A percentile compares a stretch with the other conserved stretches of the same genome.
phyloP scores from a whole-genome alignment of 2,329 filamentous ascomycete genomes.

The Clarireedia monteithiana region DNA sequence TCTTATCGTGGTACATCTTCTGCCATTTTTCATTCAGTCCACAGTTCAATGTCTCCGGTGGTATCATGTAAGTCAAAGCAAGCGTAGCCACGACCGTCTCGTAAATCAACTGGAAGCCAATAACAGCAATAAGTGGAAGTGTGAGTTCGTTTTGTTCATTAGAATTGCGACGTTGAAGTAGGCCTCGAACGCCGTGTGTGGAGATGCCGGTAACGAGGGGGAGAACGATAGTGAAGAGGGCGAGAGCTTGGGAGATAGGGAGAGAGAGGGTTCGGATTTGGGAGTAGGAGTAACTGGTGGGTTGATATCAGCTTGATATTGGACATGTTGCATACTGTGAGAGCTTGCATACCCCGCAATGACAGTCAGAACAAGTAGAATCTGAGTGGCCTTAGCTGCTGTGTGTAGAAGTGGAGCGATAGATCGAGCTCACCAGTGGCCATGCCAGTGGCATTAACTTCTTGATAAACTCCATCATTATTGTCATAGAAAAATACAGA shows the following conservation, averaged over 20 bases:
- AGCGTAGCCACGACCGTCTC: conserved; percentile 27
- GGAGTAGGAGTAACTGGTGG: conserved; percentile 22
- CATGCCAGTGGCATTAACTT: conserved; percentile 14
- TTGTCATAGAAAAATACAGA: no score
- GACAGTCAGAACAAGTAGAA: conserved; percentile 20
- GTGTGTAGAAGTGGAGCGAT: neutral
- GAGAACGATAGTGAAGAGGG: conserved; percentile 24
- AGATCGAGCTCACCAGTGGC: conserved; percentile 16
- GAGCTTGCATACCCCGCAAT: conserved; percentile 20
- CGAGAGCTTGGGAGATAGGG: conserved; percentile 25
- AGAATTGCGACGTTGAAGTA: conserved; percentile 18
- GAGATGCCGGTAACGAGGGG: conserved; percentile 26
- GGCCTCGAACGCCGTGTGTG: conserved; percentile 16
- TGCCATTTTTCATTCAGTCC: conserved; percentile 50
- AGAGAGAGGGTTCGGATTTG: conserved; percentile 25
- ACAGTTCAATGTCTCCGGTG: conserved; percentile 35
- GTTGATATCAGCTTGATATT: no score
- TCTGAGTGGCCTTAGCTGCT: conserved; percentile 14
- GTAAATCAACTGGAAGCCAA: conserved; percentile 27
- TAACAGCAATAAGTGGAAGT: conserved; percentile 24
- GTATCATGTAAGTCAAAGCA: conserved; percentile 25
- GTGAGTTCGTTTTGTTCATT: conserved; percentile 21
- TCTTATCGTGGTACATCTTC: conserved; percentile 42
- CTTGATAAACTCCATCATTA: neutral
- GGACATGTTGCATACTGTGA: no score